Base-by-base conservation (phyloP, 768 basidiomycete genomes). In the Trametes villosa region DNA sequence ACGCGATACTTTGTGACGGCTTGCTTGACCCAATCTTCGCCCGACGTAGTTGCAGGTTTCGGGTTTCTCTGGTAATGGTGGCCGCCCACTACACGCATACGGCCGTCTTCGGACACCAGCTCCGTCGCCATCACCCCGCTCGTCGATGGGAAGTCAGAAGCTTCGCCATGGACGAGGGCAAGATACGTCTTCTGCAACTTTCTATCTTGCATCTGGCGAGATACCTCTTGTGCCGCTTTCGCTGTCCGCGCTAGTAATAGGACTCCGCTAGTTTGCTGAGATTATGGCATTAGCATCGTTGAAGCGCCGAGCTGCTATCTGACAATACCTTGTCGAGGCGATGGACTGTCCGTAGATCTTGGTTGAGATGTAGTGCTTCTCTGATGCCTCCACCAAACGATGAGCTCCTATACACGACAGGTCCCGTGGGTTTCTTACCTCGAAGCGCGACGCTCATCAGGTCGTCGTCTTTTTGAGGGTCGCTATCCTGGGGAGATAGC, bases 251-350 rank as follows among this genome's bases (percentile, higher is more conserved):
- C 62, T 3, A 63, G 41, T 2, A 58, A 20, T 0, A 63, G 20
- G 11, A 38, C 31, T 1, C 62, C 62, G 2, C 56, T 63, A 1
- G 62, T 63, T 0, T 50, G 61, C 61, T 63, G 20, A 7, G 30
- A 20, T 15, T 15, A 8, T 17, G 3, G 1, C 13, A 8, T 29
- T 11, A 31, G 46, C 18, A 24, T 6, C 1, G 13, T 17, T 30
- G 9, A 29, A 30, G 13, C 8, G 29, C 8, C 27, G 13, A 30
- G 18, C 9, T 31, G 15, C 20, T 13, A 15, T 9, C 20, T 17
- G 4, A 9, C 3, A 22, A 31, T 29, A 59, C 62, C 48, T 59
- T 63, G 53, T 63, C 62, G 29, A 63, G 57, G 3, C 62, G 44
- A 18, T 63, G 62, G 1, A 63, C 33, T 2, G 61, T 33, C 8